Evolutionary conservation across 129 eudicot genomes (phyloP).

Genomic region (Artemisia annua): DNA sequence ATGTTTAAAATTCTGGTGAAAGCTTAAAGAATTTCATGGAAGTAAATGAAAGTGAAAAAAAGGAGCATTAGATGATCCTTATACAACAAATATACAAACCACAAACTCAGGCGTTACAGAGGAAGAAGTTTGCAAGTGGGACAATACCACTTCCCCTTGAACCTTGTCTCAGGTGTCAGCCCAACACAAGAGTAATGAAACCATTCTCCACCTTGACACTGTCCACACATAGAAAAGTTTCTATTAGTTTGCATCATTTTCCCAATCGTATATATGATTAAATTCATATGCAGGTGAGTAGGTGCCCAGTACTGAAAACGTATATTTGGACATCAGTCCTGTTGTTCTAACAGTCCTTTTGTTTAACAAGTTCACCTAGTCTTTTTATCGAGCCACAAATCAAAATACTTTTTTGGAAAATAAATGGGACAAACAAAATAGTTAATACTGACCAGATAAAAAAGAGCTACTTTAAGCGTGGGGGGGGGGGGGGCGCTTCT

Average conservation of each 20-base stretch:
- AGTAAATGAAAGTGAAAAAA: slow-evolving; percentile 10
- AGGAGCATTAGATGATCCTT: neutral
- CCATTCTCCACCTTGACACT: slow-evolving; percentile 99
- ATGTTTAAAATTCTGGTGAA: neutral
- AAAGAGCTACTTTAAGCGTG: too few species aligned
- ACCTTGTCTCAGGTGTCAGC: slow-evolving; percentile 98
- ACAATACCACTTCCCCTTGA: slow-evolving; percentile 96
- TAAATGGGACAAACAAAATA: too few species aligned
- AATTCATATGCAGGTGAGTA: too few species aligned
- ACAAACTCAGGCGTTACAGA: slow-evolving; percentile 7
- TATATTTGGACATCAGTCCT: too few species aligned
- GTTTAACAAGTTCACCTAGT: too few species aligned
- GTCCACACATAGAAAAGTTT: slow-evolving; percentile 11
- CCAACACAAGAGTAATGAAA: slow-evolving; percentile 97
- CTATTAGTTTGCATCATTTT: neutral
- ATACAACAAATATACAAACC: slow-evolving; percentile 4
- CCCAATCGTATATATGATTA: too few species aligned
- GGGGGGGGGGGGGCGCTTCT: too few species aligned
- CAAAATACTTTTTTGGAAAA: too few species aligned
- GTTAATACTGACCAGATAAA: too few species aligned
- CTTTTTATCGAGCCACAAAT: too few species aligned
- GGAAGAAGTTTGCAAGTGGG: slow-evolving; percentile 87
- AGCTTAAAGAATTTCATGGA: neutral
- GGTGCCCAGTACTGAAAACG: too few species aligned
- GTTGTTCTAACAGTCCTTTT: too few species aligned